Percentiles rank a stretch among this genome's conserved stretches.
These are phyloP conservation scores for Coleophoma crateriformis DNA, from an alignment of 2,329 filamentous ascomycete genomes.

Conservation along the genomic window DNA sequence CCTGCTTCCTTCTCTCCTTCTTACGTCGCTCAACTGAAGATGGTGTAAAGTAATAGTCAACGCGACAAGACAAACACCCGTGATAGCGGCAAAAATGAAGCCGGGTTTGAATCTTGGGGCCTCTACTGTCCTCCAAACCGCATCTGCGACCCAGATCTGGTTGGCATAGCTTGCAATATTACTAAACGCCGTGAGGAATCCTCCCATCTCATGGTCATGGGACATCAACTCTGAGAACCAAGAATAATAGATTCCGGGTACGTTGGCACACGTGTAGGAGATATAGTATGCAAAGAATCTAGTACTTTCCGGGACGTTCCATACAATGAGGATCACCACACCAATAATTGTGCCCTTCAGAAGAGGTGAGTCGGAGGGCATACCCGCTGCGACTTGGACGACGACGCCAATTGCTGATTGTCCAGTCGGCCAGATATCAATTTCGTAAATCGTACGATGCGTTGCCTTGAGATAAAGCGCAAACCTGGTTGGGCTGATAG, in stretches of 20 bases:
- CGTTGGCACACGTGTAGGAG: conserved; percentile 25
- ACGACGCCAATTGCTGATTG: conserved; percentile 12
- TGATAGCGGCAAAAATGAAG: conserved; percentile 1
- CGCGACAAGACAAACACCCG: too few relatives aligned
- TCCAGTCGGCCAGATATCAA: conserved; percentile 17
- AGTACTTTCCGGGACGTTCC: conserved; percentile 23
- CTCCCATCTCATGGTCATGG: conserved; percentile 20
- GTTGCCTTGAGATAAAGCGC: conserved; percentile 16
- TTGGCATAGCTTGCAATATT: conserved; percentile 17
- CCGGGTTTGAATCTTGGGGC: conserved; percentile 14
- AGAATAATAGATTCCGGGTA: conserved; percentile 26
- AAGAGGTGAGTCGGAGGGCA: conserved; percentile 17
- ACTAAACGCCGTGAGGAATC: conserved; percentile 15
- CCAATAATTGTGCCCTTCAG: conserved; percentile 18
- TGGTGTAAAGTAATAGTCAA: too few relatives aligned
- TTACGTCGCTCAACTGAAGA: too few relatives aligned
- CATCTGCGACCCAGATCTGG: conserved; percentile 16
- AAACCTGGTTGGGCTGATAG: conserved; percentile 13
- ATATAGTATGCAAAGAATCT: conserved; percentile 28
- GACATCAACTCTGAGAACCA: conserved; percentile 23
- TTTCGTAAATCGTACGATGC: conserved; percentile 9
- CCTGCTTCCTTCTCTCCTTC: too few relatives aligned
- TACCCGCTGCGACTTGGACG: conserved; percentile 16
- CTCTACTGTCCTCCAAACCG: conserved; percentile 18
- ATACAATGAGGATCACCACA: conserved; percentile 22